Evolutionary conservation across 2,329 filamentous ascomycete species (phyloP), one percentile per base, ranked within the genome.

Genomic region (Xylariaceae sp.): DNA sequence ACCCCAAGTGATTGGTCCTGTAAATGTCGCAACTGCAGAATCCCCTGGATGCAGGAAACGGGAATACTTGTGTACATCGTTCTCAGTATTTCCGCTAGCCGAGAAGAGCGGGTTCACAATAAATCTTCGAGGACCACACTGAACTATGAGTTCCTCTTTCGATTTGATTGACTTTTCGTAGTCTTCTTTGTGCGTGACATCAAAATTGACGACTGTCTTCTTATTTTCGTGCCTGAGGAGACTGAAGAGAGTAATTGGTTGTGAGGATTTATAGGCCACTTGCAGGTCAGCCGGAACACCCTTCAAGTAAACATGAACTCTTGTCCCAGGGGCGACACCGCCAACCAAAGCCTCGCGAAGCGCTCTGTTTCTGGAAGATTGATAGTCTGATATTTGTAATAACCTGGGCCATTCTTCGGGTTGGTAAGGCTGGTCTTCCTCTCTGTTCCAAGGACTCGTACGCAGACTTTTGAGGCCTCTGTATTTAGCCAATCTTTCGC

Each of bases 31-130:
- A 21, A 97, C 86, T 3, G 89, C 89, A 8, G 89, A 92, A 63
- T 90, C 87, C 3, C 94, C 94, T 0, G 94, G 92, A 70, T 97
- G 91, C 5, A 97, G 75, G 74, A 84, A 99, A 29, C 92, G 87
- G 71, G 90, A 88, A 72, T 91, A 97, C 71, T 99, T 99, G 80
- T 97, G 92, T 13, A 99, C 92, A 67, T 99, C 87, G 74, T 97
- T 97, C 45, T 90, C 89, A 0, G 92, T 96, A 67, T 87, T 90
- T 53, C 92, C 92, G n/a, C 83, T 79, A 67, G 89, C 84, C 0
- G 92, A 96, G 77, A 92, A 96, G 43, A 97, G 77, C 10, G 94
- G 94, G 66, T 94, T 92, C 73, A 96, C 84, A 55, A 92, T 76
- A 66, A 96, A 85, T 47, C 94, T 84, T 48, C 94, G 86, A 10